phyloP scores from a whole-genome alignment of 495 filamentous ascomycete species.

The Hypoxylon lenormandii region DNA sequence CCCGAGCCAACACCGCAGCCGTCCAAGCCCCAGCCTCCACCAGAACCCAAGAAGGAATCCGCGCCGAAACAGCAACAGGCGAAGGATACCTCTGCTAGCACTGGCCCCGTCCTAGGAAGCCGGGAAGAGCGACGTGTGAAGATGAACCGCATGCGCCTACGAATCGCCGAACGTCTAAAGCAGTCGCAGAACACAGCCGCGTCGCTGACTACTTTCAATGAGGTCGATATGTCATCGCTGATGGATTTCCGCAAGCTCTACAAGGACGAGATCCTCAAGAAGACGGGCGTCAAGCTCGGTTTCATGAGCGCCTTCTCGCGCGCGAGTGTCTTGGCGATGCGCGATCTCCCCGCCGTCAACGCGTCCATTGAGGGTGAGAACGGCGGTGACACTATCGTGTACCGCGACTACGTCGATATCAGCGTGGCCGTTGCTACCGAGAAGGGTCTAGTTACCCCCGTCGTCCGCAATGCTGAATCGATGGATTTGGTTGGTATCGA shows the following conservation, averaged over 20 bases:
- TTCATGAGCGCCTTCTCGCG: conserved; percentile 99
- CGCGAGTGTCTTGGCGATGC: conserved; percentile 92
- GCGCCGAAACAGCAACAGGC: conserved; percentile 60
- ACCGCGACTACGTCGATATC: conserved; percentile 97
- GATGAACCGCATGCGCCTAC: conserved; percentile 99
- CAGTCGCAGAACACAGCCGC: conserved; percentile 99
- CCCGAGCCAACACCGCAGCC: conserved; percentile 50
- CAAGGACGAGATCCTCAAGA: conserved; percentile 95
- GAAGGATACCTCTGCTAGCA: conserved; percentile 53
- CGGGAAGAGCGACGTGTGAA: conserved; percentile 95
- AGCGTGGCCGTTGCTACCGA: conserved; percentile 97
- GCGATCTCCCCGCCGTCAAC: conserved; percentile 93
- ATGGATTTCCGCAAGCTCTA: conserved; percentile 98
- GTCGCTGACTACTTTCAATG: conserved; percentile 97
- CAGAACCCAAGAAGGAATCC: conserved; percentile 60
- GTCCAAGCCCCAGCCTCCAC: conserved; percentile 58
- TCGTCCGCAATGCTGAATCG: conserved; percentile 90
- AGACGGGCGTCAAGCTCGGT: conserved; percentile 95
- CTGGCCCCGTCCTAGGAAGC: conserved; percentile 69
- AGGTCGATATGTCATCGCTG: conserved; percentile 97
- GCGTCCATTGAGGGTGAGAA: conserved; percentile 96
- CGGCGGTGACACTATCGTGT: conserved; percentile 96
- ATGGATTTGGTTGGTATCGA: conserved; percentile 91
- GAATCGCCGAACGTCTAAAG: conserved; percentile 97
- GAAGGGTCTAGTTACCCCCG: conserved; percentile 95